These are phyloP conservation scores for Metrosideros polymorpha DNA, from an alignment of 441 rosid genomes.

Conservation along the genomic window DNA sequence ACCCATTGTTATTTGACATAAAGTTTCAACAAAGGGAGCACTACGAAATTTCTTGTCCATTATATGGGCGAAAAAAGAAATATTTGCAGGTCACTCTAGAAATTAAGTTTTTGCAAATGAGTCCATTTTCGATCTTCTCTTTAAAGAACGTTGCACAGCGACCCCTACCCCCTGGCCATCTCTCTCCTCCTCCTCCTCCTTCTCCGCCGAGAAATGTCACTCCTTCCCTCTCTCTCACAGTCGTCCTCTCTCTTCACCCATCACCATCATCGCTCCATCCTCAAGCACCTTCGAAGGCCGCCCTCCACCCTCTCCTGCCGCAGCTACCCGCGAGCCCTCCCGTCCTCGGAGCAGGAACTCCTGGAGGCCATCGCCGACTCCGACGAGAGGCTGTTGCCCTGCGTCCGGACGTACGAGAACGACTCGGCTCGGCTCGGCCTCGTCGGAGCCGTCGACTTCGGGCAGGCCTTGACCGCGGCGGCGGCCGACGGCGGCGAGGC, in stretches of 20 bases:
- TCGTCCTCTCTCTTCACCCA: not conserved
- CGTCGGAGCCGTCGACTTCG: constrained; percentile 60
- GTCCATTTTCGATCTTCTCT: not conserved
- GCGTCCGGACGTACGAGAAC: constrained; percentile 74
- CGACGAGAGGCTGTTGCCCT: constrained; percentile 48
- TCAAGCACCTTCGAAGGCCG: not conserved
- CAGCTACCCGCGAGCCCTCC: constrained; percentile 16
- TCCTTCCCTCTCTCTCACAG: constrained; percentile 11
- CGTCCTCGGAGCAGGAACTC: constrained; percentile 42
- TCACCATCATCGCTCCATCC: not conserved
- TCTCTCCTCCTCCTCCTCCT: accelerated
- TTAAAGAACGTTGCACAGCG: not conserved
- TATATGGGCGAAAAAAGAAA: not conserved
- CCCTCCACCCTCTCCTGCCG: constrained; percentile 13
- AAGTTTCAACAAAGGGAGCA: not conserved
- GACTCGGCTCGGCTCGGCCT: constrained; percentile 58
- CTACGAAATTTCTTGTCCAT: not conserved
- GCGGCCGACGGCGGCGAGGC: constrained; percentile 88
- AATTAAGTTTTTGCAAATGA: not conserved
- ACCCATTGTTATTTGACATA: not conserved
- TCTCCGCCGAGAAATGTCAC: constrained; percentile 16
- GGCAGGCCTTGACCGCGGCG: constrained; percentile 85
- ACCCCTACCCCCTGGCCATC: not conserved
- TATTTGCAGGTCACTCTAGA: not conserved
- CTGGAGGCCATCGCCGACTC: constrained; percentile 58